Evolutionary conservation across 108 stramenopile species (phyloP).

Genomic region (Cyclotella baltica): DNA sequence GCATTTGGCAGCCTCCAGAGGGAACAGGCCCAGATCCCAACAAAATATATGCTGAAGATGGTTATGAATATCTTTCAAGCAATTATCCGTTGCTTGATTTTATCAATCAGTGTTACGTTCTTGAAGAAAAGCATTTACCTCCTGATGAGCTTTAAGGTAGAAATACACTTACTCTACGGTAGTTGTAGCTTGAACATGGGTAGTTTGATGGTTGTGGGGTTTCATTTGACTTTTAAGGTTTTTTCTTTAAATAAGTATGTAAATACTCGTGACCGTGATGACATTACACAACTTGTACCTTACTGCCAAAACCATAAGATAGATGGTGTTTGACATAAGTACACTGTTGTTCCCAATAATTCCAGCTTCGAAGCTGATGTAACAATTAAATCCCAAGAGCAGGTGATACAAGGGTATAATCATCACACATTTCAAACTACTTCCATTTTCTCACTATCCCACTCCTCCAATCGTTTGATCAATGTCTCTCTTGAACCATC

Average conservation of each 20-base stretch:
- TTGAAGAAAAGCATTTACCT: not conserved
- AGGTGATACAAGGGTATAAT: not conserved
- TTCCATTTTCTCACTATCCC: not conserved
- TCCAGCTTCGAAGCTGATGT: too few relatives aligned
- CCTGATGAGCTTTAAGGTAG: not conserved
- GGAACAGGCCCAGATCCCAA: slow-evolving; percentile 32
- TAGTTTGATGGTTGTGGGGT: not conserved
- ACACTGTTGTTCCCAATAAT: too few relatives aligned
- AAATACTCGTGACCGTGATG: too few relatives aligned
- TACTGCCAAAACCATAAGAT: too few relatives aligned
- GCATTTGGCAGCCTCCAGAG: slow-evolving; percentile 11
- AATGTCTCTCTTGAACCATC: slow-evolving; percentile 54
- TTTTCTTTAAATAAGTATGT: too few relatives aligned
- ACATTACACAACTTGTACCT: too few relatives aligned
- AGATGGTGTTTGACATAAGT: too few relatives aligned
- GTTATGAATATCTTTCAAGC: too few relatives aligned
- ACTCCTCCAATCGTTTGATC: slow-evolving; percentile 2
- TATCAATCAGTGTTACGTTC: not conserved
- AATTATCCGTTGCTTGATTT: not conserved
- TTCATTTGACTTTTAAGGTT: too few relatives aligned
- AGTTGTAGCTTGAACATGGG: not conserved
- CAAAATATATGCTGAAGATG: slow-evolving; percentile 39
- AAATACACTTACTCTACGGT: not conserved
- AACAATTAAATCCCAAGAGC: too few relatives aligned
- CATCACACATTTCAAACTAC: not conserved